Evolutionary conservation across 495 filamentous ascomycete genomes (phyloP).

Genomic region (Oidiodendron maius): DNA sequence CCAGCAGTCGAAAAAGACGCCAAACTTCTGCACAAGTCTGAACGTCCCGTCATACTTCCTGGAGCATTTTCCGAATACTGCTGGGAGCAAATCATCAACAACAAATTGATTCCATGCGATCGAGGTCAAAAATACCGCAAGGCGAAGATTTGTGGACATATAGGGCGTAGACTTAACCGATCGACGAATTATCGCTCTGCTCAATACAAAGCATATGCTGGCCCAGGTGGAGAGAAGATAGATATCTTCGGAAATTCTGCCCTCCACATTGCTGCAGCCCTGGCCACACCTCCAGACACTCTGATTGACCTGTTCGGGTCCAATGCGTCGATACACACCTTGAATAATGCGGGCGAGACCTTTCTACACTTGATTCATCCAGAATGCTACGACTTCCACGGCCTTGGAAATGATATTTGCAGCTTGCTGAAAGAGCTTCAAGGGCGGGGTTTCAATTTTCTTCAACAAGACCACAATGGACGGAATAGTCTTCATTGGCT

Average conservation of each 20-base stretch:
- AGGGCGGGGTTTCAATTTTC: not conserved
- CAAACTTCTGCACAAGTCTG: not conserved
- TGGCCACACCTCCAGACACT: not conserved
- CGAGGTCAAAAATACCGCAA: too few relatives aligned
- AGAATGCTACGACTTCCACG: too few relatives aligned
- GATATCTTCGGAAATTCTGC: constrained; percentile 10
- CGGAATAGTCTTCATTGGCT: constrained; percentile 6
- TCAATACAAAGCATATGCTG: too few relatives aligned
- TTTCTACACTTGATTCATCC: constrained; percentile 5
- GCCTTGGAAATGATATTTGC: constrained; percentile 3
- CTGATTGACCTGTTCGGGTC: not conserved
- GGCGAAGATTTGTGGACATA: too few relatives aligned
- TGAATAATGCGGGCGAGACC: constrained; percentile 8
- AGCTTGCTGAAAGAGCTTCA: not conserved
- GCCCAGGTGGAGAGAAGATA: too few relatives aligned
- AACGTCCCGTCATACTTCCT: constrained; percentile 5
- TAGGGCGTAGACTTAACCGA: too few relatives aligned
- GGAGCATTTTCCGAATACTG: constrained; percentile 2
- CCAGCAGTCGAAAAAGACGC: not conserved
- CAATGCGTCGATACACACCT: not conserved
- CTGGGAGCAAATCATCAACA: constrained; percentile 6
- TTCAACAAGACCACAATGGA: constrained; percentile 4
- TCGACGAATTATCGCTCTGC: too few relatives aligned
- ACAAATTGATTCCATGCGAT: constrained; percentile 1
- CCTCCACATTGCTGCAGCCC: constrained; percentile 2